Evolutionary conservation across 805 yeast species (phyloP).

Genomic region (Pichia rugopelliculosa): DNA sequence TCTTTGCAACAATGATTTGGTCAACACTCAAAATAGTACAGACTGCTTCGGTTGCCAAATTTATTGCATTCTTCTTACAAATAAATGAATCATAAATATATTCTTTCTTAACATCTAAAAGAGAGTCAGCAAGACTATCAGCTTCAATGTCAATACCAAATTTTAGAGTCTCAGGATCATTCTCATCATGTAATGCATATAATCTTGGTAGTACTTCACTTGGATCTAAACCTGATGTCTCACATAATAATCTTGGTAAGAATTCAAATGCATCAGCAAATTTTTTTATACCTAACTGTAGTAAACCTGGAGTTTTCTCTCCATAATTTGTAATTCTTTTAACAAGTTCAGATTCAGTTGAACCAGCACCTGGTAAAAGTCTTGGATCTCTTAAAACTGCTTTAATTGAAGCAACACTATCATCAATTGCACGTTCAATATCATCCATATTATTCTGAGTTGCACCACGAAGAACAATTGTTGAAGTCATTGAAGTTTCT

Average conservation of each 20-base stretch:
- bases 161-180: conserved; percentile 26
- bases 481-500: conserved; percentile 71
- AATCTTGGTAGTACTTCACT: conserved; percentile 83
- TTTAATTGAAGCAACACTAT: conserved; percentile 88
- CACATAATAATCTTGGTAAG: conserved; percentile 86
- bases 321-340: conserved; percentile 75
- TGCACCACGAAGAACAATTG: conserved; percentile 93
- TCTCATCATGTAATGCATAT: conserved; percentile 77
- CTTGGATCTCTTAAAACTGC: conserved; percentile 77
- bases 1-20: conserved; percentile 97
- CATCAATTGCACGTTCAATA: conserved; percentile 94
- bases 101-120: conserved; percentile 59
- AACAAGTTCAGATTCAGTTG: conserved; percentile 83
- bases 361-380: conserved; percentile 94
- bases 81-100: conserved; percentile 75
- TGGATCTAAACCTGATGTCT: conserved; percentile 88
- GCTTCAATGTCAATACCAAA: conserved; percentile 78
- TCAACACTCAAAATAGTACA: conserved; percentile 85
- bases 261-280: conserved; percentile 94
- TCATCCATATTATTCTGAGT: conserved; percentile 91
- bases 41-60: conserved; percentile 94
- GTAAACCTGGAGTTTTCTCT: conserved; percentile 86
- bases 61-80: conserved; percentile 79
- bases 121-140: conserved; percentile 50
- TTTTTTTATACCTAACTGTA: conserved; percentile 89